phyloP scores from a whole-genome alignment of 371 early-diverging fungal genomes.

The Coemansia sp. region DNA sequence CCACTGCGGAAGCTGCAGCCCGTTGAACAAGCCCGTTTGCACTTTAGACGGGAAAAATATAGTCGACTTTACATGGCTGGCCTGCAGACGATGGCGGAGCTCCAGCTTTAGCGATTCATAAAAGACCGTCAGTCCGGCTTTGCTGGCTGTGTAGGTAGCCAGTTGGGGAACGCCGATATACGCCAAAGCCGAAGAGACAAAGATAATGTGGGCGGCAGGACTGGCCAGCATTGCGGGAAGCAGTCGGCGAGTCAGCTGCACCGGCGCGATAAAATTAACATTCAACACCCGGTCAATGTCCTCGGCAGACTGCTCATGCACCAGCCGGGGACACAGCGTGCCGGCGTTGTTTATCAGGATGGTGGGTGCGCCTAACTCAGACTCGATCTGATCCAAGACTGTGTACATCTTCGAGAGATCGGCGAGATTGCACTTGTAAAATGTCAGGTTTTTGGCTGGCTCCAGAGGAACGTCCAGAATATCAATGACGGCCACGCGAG shows the following conservation, averaged over 20 bases:
- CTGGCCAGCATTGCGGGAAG: constrained; percentile 34
- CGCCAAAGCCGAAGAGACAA: constrained; percentile 27
- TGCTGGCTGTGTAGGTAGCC: constrained; percentile 41
- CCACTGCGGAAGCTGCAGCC: constrained; percentile 35
- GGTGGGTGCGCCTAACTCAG: constrained; percentile 37
- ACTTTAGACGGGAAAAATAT: constrained; percentile 45
- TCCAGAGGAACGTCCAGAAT: constrained; percentile 16
- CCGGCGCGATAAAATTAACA: constrained; percentile 41
- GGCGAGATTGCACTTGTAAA: constrained; percentile 35
- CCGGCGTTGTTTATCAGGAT: constrained; percentile 50
- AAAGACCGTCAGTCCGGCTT: constrained; percentile 40
- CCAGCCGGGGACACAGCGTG: constrained; percentile 30
- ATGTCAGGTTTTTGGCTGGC: neutral
- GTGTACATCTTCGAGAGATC: constrained; percentile 12
- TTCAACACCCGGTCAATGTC: constrained; percentile 37
- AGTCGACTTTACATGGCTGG: constrained; percentile 11
- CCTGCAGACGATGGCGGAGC: constrained; percentile 10
- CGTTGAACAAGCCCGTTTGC: constrained; percentile 39
- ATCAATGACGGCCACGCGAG: constrained; percentile 39
- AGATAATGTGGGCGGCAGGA: constrained; percentile 35
- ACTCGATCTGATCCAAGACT: constrained; percentile 10
- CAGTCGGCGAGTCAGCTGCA: constrained; percentile 34
- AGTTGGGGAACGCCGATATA: constrained; percentile 38
- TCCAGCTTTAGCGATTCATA: constrained; percentile 41
- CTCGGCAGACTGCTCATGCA: constrained; percentile 20